phyloP scores from a whole-genome alignment of 345 rosid species.

The Gossypium turneri region DNA sequence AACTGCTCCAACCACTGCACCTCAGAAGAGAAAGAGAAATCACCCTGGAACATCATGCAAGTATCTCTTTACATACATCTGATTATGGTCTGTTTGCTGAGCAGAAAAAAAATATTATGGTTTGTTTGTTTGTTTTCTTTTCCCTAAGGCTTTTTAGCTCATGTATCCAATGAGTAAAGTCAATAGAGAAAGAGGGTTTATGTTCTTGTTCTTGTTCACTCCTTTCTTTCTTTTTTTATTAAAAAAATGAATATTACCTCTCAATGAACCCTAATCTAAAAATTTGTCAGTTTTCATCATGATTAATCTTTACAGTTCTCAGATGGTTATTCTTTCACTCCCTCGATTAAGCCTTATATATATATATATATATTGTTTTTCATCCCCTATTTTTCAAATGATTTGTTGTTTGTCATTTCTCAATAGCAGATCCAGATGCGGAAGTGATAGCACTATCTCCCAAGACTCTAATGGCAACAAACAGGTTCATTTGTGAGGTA shows the following conservation, averaged over 20 bases:
- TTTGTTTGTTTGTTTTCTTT: background rate
- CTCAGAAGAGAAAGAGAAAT: slow-evolving; percentile 66
- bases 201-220: background rate
- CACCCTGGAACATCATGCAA: slow-evolving; percentile 85
- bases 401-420: slow-evolving; percentile 6
- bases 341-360: background rate
- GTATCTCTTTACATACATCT: slow-evolving; percentile 30
- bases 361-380: background rate
- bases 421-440: slow-evolving; percentile 71
- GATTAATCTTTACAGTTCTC: background rate
- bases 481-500: slow-evolving; percentile 83
- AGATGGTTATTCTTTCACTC: background rate
- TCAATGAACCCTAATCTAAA: slow-evolving; percentile 13
- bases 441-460: slow-evolving; percentile 88
- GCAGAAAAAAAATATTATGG: too few species aligned
- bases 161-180: slow-evolving; percentile 5
- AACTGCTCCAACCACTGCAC: slow-evolving; percentile 38
- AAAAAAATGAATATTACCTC: background rate
- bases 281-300: background rate
- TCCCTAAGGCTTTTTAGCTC: background rate
- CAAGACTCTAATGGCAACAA: slow-evolving; percentile 83
- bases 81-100: too few species aligned
- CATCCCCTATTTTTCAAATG: background rate
- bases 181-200: background rate
- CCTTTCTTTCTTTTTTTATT: background rate